Evolutionary conservation across 1,139 yeast species (phyloP).

Genomic region (Wickerhamomyces sp.): DNA sequence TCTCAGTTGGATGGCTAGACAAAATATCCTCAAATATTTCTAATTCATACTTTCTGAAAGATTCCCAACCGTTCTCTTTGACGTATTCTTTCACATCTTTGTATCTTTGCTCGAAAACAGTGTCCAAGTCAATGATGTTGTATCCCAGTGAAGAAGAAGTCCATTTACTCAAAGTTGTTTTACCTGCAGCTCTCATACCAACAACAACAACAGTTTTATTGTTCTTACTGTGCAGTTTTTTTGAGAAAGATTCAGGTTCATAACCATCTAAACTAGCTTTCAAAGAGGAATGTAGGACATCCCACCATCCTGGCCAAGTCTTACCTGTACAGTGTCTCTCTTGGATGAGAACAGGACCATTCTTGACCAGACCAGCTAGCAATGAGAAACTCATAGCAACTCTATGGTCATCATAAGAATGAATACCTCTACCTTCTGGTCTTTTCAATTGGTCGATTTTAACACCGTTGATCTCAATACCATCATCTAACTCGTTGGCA

Average conservation of each 20-base stretch:
- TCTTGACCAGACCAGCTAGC: slow-evolving; percentile 53
- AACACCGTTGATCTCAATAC: slow-evolving; percentile 79
- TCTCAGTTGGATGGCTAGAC: slow-evolving; percentile 37
- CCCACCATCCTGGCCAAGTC: slow-evolving; percentile 99
- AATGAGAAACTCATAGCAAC: slow-evolving; percentile 97
- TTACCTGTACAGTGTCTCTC: slow-evolving; percentile 93
- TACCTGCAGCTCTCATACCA: slow-evolving; percentile 99
- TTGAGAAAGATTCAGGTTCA: slow-evolving; percentile 34
- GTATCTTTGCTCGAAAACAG: slow-evolving; percentile 53
- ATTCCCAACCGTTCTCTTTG: slow-evolving; percentile 76
- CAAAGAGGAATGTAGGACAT: slow-evolving; percentile 67
- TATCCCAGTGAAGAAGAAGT: slow-evolving; percentile 70
- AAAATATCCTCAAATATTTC: slow-evolving; percentile 52
- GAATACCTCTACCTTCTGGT: slow-evolving; percentile 55
- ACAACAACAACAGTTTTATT: slow-evolving; percentile 59
- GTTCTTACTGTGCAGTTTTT: slow-evolving; percentile 15
- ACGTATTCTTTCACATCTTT: slow-evolving; percentile 64
- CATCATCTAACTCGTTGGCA: slow-evolving; percentile 86
- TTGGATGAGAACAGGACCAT: slow-evolving; percentile 62
- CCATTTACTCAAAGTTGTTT: slow-evolving; percentile 81
- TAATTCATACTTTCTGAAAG: slow-evolving; percentile 70
- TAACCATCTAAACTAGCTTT: slow-evolving; percentile 65
- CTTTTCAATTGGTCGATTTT: slow-evolving; percentile 41
- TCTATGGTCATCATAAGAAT: slow-evolving; percentile 91
- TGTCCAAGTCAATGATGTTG: slow-evolving; percentile 74